Evolutionary conservation across 495 filamentous ascomycete species (phyloP).

Genomic region (Penicillium bialowiezense): DNA sequence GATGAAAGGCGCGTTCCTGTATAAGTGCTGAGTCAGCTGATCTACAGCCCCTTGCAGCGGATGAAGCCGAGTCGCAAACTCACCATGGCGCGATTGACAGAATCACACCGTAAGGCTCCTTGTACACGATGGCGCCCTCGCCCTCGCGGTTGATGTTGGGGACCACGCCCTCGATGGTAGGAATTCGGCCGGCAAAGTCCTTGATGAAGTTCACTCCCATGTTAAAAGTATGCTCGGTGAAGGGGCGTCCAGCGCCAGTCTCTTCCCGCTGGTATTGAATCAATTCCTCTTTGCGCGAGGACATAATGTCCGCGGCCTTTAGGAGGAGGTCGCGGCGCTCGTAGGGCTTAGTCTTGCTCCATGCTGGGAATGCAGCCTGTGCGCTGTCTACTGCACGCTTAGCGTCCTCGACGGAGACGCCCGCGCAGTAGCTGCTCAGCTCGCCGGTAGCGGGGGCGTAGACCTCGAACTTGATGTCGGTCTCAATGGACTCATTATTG

Average conservation of each 20-base stretch:
- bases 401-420: slow-evolving; percentile 62
- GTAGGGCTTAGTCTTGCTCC: slow-evolving; percentile 60
- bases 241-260: slow-evolving; percentile 55
- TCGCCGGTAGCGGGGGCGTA: slow-evolving; percentile 60
- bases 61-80: slow-evolving; percentile 26
- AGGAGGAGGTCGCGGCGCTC: slow-evolving; percentile 67
- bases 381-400: slow-evolving; percentile 49
- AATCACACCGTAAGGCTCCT: slow-evolving; percentile 78
- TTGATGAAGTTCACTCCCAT: slow-evolving; percentile 54
- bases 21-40: slow-evolving; percentile 3
- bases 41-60: not conserved
- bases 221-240: slow-evolving; percentile 56
- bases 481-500: slow-evolving; percentile 63
- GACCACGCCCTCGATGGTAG: slow-evolving; percentile 55
- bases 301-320: slow-evolving; percentile 66
- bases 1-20: slow-evolving; percentile 63
- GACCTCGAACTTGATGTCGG: slow-evolving; percentile 63
- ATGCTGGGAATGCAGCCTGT: slow-evolving; percentile 63
- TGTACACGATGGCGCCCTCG: slow-evolving; percentile 61
- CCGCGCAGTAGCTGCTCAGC: slow-evolving; percentile 57
- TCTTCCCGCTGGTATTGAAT: slow-evolving; percentile 61
- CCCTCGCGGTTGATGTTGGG: slow-evolving; percentile 52
- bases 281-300: slow-evolving; percentile 57
- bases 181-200: slow-evolving; percentile 68
- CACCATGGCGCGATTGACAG: slow-evolving; percentile 85